Conservation (phyloP, 495 filamentous ascomycete genomes). For the Aspergillus baeticus region DNA sequence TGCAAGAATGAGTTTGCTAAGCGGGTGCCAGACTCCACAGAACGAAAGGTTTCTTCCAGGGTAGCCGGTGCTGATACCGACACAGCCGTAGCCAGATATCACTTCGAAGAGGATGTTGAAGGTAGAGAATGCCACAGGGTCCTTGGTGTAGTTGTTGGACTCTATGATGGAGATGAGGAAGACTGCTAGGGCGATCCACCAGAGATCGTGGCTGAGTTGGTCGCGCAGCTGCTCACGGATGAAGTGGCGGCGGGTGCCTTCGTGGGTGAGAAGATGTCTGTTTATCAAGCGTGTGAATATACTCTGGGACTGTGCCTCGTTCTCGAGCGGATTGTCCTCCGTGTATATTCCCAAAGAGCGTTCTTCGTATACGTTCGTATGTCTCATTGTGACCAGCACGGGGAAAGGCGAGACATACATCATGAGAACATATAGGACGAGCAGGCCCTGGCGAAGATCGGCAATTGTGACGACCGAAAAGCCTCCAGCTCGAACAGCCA, state of each 20-base stretch:
- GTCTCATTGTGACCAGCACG: conserved; percentile 57
- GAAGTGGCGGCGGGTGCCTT: conserved; percentile 49
- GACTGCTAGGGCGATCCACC: conserved; percentile 77
- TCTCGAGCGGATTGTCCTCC: conserved; percentile 30
- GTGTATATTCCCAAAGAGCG: conserved; percentile 66
- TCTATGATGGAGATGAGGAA: conserved; percentile 76
- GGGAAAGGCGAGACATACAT: conserved; percentile 77
- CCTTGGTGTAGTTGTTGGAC: conserved; percentile 57
- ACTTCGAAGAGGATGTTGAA: conserved; percentile 89
- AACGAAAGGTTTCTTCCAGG: conserved; percentile 70
- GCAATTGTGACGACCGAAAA: conserved; percentile 80
- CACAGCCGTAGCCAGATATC: conserved; percentile 81
- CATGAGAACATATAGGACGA: conserved; percentile 85
- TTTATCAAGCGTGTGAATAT: conserved; percentile 26
- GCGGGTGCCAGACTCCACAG: conserved; percentile 65
- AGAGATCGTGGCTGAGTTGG: conserved; percentile 82
- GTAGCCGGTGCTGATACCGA: conserved; percentile 74
- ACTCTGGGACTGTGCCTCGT: conserved; percentile 18
- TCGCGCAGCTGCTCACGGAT: conserved; percentile 66
- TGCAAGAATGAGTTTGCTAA: conserved; percentile 75
- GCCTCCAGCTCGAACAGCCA: conserved; percentile 78
- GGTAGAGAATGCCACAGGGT: conserved; percentile 70
- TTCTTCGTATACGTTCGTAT: conserved; percentile 79
- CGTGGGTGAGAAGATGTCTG: conserved; percentile 27
- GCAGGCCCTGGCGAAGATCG: conserved; percentile 66